Evolutionary conservation across 1,284 basidiomycete genomes (phyloP), one percentile per base, ranked within the genome.

Genomic region (Malassezia globosa): DNA sequence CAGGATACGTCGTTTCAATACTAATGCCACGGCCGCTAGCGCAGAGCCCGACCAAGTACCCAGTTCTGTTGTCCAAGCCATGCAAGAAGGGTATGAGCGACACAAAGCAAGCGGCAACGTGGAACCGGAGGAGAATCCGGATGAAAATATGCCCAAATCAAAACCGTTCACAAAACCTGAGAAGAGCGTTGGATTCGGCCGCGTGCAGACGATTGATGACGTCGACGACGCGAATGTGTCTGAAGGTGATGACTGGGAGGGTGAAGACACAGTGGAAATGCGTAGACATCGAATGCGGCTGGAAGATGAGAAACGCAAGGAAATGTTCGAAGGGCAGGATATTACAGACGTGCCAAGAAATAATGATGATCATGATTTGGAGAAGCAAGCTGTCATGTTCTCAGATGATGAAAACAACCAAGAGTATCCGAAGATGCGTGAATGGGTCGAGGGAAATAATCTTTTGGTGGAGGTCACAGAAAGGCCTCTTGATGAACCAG

Each of bases 381-480:
- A 29, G n/a, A 19, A 27, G 3, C n/a, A 41, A 14, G n/a, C n/a
- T n/a, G 11, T 31, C 11, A 16, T 16, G 11, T 31, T 31, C 16
- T 7, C 39, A 22, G 31, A 43, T 25, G 31, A 43, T 10, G 41
- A 55, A 18, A 27, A 58, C 11, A 42, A 58, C 19, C n/a, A 39
- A 8, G 33, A 48, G 4, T 68, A 60, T 54, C 66, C 68, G 1
- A 54, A 48, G 18, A 47, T 59, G 7, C 53, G 55, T 19, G 54
- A 64, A 27, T 71, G 67, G 67, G 53, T 68, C 14, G 67, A 71
- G 43, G 69, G 69, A 3, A 44, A 59, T 46, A 56, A 64, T 8
- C 52, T 71, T 5, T 56, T 71, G 16, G 47, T 69, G 31, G 65
- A 71, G 43, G 59, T 66, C 46, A 61, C 61, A 45, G 43, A 61